Base-by-base conservation (phyloP, 345 rosid species). In the Populus alba region DNA sequence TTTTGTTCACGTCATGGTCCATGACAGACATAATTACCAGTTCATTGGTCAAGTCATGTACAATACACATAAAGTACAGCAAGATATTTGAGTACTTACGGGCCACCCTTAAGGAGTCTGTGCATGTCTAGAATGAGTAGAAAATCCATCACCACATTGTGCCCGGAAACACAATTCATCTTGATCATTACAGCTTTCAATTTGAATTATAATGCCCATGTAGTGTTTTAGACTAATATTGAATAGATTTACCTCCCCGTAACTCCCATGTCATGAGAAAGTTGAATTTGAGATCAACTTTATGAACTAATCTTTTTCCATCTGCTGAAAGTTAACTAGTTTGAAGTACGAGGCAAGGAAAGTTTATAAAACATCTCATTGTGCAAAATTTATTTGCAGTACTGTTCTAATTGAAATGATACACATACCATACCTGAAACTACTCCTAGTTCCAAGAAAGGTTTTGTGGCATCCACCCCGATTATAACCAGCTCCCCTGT, bases 71-170 rank as follows among this genome's bases (percentile, higher is more conserved):
- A 15, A 15, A 47, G 16, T 39, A 3, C 5, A 51, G 20, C 3
- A 27, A 22, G 53, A 53, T 65, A 22, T 18, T 5, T 4, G 38
- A 11, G 23, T 7, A 87, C 92, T 91, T 71, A 88, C 91, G 88
- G 83, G 49, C 92, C 92, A 43, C 91, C 91, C 23, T 39, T 43
- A 35, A 85, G 16, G 12, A 91, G 88, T 65, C 89, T 78, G 45
- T 71, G 55, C 45, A 84, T 31, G 83, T 89, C 85, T 74, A 85
- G 49, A 0, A 82, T 80, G 4, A 86, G 59, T 29, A 88, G 89
- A 49, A 75, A 86, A 75, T 89, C 92, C 80, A 84, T 33, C 18
- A 89, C 81, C 57, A 89, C 87, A 77, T 84, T 91, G 72, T 83
- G 89, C 83, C 89, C 85, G 78, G 72, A 68, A 66, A 18, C 18